Base-by-base conservation (phyloP, 768 basidiomycete species). In the Kwoniella bestiolae region DNA sequence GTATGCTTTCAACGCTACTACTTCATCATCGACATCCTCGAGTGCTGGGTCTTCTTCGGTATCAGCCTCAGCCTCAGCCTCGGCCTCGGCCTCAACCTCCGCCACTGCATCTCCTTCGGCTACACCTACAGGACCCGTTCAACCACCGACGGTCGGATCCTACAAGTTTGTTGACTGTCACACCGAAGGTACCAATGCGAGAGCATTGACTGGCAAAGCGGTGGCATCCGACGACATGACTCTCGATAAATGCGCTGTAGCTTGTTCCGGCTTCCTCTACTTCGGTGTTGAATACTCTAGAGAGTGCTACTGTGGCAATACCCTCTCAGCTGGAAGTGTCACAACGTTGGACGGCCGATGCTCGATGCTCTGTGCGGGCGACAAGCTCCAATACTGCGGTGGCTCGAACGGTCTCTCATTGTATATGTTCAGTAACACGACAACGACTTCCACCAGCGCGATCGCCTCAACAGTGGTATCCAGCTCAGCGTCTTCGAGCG, bases 361-460 rank as follows among this genome's bases (percentile, higher is more conserved):
- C 74, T 86, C 85, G 75, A 90, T 89, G 89, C 84, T 83, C 0
- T 94, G 92, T 66, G 84, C 84, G 16, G 92, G 91, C 18, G 60
- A 70, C 58, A 44, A 59, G 14, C 23, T 31, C 16, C 41, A 51
- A 29, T 65, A 52, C 45, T 80, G 79, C 35, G 79, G 79, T 38
- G 79, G 69, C 11, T 45, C 60, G 5, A 61, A 45, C 34, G 31
- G 72, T 12, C 60, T 80, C n/a, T 66, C 63, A 21, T 62, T 66
- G 11, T 79, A 67, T 61, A 35, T n/a, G 21, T 68, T 49, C 31
- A 52, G 56, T 29, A 49, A 52, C 56, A 56, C 28, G 8, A 46
- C 60, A 14, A 23, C 63, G 18, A 52, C 50, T 12, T 41, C 56
- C 21, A 57, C 35, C 21, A 45, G 35, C 18, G 35, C 35, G 16